Base-by-base conservation (phyloP, 768 basidiomycete species). In the Serpula lacrymans region DNA sequence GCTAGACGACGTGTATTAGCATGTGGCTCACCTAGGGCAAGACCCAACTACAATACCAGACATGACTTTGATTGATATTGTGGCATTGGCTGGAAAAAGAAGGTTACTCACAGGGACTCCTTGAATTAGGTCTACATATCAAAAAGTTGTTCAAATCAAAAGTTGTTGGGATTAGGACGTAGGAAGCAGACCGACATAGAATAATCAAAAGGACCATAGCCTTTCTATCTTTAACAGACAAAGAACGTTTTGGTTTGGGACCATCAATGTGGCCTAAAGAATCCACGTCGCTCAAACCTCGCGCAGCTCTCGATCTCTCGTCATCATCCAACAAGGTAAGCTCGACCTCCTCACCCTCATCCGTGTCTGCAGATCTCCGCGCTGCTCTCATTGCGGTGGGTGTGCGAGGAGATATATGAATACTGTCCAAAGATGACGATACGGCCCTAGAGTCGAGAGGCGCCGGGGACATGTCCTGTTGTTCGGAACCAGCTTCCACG, bases 151-250 rank as follows among this genome's bases (percentile, higher is more conserved):
- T 31, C 18, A 37, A 34, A 42, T 50, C 21, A 60, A 50, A 29
- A 22, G 32, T 43, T 29, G 56, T 36, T 32, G 21, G 49, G 16
- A 36, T 9, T 32, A 17, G 30, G 44, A 34, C 17, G 21, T 13
- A 47, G 37, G 25, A 37, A 29, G 37, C 13, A 47, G 24, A 76
- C 92, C 68, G 53, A 95, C 92, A 97, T 36, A 98, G 71, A 51
- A 92, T 69, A 61, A 91, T 84, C 24, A 97, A 68, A 39, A 98
- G 66, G 4, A 77, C 78, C 74, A 98, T 90, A 35, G 84, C 88
- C 52, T 78, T 72, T 62, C 85, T 87, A 65, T 98, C 94, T 59
- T 81, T 84, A 22, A 70, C 51, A 26, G 83, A 84, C 49, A 89
- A 72, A 18, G 73, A 55, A 37, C 54, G 64, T 57, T 77, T 84